Evolutionary conservation across 192 early-diverging fungal species (phyloP), one percentile per base, ranked within the genome.

Genomic region (Podila clonocystis): DNA sequence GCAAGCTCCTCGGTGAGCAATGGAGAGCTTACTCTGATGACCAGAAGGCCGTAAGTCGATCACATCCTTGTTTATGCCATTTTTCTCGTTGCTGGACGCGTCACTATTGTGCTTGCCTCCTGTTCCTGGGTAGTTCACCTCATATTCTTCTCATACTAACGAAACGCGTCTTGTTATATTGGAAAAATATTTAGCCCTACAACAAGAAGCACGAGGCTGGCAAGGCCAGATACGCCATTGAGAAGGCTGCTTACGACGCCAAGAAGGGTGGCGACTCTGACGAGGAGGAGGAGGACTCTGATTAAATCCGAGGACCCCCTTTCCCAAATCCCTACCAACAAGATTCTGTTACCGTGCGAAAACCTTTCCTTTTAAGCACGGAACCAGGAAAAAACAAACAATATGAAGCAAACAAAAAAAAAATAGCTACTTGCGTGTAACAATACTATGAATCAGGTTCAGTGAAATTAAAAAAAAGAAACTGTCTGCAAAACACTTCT

Each of bases 1-100:
- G 93, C 74, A 91, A 89, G 83, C 66, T 92, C 29, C 88, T 95
- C 24, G 94, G 94, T 45, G 86, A 84, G 57, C 84, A 82, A 76
- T 95, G 94, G 94, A 68, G 70, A 38, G 36, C 28, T 12, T 73
- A 73, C 71, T 48, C 77, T 49, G 77, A 80, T 5, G 70, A 80
- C 28, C 67, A 80, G 67, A 80, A 80, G 70, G 63, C 77, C 61
- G 77, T 80, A 80, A 80, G 77, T 80, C 33, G 65, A 36, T 36
- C 41, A 45, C 22, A 55, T 55, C 22, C 24, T 55, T 52, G 26
- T 34, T 55, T 0, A 45, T 11, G 19, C 17, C 12, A 20, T 38
- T 19, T 30, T 50, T 1, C 28, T 34, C 5, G 19, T 19, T 48
- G 2, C 26, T 49, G 33, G n/a, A 55, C 24, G 24, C 20, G 52